A percentile compares a stretch with the other conserved stretches of the same genome.
Evolutionary conservation across 257 asterid genomes (phyloP).

Genomic region (Jaltomata sinuosa): DNA sequence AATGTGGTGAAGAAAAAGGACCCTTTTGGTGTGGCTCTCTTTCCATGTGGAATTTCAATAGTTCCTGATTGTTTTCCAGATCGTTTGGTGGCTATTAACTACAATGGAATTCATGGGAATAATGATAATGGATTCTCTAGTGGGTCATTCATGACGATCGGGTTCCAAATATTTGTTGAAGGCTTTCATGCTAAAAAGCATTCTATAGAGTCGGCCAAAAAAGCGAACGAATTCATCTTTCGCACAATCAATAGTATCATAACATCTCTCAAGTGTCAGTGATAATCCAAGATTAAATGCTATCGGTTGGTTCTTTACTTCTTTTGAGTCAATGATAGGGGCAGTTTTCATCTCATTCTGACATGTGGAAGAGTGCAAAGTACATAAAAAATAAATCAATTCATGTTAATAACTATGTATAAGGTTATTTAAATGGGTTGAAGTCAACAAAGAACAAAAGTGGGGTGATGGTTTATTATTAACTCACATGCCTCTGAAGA

Average conservation of each 20-base stretch:
- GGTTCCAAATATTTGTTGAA: background rate
- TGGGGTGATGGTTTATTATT: background rate
- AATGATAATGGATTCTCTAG: background rate
- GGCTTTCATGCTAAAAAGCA: slow-evolving; percentile 38
- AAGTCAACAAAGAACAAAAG: slow-evolving; percentile 63
- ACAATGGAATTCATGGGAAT: no score
- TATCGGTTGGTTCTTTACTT: background rate
- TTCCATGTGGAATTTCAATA: slow-evolving; percentile 48
- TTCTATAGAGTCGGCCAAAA: slow-evolving; percentile 43
- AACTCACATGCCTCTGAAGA: background rate
- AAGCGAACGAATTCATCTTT: slow-evolving; percentile 43
- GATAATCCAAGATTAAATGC: background rate
- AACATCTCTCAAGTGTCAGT: slow-evolving; percentile 29
- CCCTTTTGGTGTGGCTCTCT: no score
- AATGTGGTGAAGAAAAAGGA: no score
- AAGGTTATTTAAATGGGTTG: background rate
- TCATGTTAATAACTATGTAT: no score
- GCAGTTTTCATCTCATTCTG: no score
- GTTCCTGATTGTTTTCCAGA: slow-evolving; percentile 8
- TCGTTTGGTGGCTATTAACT: no score
- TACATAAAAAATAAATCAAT: background rate
- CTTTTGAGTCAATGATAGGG: background rate
- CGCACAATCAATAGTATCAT: slow-evolving; percentile 50
- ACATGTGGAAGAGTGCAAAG: no score
- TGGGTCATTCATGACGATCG: fast-evolving